Evolutionary conservation across 2,329 filamentous ascomycete species (phyloP), one percentile per base, ranked within the genome.

Genomic region (Penicillium fuscoglaucum): DNA sequence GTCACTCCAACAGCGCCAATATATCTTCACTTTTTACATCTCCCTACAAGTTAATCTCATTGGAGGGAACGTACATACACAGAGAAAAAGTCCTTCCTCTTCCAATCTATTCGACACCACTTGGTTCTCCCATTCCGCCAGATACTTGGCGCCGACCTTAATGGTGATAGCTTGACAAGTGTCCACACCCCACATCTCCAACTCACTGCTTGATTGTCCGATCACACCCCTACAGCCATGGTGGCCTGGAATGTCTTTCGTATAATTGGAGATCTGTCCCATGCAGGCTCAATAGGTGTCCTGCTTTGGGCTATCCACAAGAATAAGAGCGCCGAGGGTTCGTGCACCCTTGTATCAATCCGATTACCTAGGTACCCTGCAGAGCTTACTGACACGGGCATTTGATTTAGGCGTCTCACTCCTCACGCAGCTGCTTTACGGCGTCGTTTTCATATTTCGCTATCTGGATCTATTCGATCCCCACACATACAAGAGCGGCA

Each of bases 301-400:
- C 83, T 97, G 68, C 91, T 97, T 78, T 90, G 88, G 79, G 87
- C 92, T 55, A 96, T 97, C 69, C 91, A 96, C 77, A 85, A 85
- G 66, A 96, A 97, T 72, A 85, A 85, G 71, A 95, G 90, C 74
- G 90, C 92, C 48, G 92, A 96, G 82, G 91, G 88, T 87, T 76
- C 50, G 72, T 58, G 50, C 55, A 45, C 40, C 19, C 26, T 35
- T 26, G 43, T 49, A 58, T 26, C 50, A 48, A 45, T 6, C 41
- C 13, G 39, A 33, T 35, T 65, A 2, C 9, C 49, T 52, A 43
- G 19, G 8, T 24, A 43, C 51, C 35, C 53, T 49, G 61, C 24
- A 39, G n/a, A 48, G 26, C 29, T 31, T 13, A 50, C 54, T 62
- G 43, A 60, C 50, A 47, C 19, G 10, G 21, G 37, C 31, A 41